These are phyloP conservation scores for Monosporozyma solicola DNA, from an alignment of 805 yeast species.

Conservation along the genomic window DNA sequence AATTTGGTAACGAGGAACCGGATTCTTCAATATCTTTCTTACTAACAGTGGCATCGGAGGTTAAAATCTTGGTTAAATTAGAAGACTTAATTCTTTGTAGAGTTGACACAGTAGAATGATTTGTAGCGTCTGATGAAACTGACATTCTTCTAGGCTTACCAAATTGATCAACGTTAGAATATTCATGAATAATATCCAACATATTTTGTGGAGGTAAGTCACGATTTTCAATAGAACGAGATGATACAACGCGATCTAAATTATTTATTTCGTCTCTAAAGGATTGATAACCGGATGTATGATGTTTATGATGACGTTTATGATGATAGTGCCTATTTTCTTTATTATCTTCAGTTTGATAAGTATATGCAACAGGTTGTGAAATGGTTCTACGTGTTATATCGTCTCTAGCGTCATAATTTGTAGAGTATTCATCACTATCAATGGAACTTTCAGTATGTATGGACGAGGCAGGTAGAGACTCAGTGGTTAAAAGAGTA, in stretches of 20 bases:
- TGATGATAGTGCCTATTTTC: conserved; percentile 2
- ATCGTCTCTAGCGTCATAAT: neutral
- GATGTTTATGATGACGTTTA: neutral
- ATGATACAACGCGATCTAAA: neutral
- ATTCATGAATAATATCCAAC: conserved; percentile 41
- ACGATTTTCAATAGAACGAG: conserved; percentile 25
- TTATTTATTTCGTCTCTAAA: neutral
- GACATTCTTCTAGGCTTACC: conserved; percentile 22
- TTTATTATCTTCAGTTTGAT: conserved; percentile 1
- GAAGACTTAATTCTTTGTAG: conserved; percentile 16
- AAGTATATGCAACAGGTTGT: conserved; percentile 21
- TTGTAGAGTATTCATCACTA: conserved; percentile 1
- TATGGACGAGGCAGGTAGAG: conserved; percentile 7
- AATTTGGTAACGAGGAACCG: conserved; percentile 21
- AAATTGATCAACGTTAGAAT: conserved; percentile 31
- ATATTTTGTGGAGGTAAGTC: conserved; percentile 36
- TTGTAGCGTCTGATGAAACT: neutral
- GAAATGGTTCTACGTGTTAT: conserved; percentile 10
- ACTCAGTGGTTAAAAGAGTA: conserved; percentile 1
- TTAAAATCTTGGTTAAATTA: conserved; percentile 25
- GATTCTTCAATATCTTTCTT: conserved; percentile 26
- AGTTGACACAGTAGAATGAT: conserved; percentile 1
- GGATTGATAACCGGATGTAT: neutral
- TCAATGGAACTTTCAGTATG: conserved; percentile 4
- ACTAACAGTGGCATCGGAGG: conserved; percentile 28